Conservation (phyloP, 192 early-diverging fungal genomes). For the Coemansia sp. region DNA sequence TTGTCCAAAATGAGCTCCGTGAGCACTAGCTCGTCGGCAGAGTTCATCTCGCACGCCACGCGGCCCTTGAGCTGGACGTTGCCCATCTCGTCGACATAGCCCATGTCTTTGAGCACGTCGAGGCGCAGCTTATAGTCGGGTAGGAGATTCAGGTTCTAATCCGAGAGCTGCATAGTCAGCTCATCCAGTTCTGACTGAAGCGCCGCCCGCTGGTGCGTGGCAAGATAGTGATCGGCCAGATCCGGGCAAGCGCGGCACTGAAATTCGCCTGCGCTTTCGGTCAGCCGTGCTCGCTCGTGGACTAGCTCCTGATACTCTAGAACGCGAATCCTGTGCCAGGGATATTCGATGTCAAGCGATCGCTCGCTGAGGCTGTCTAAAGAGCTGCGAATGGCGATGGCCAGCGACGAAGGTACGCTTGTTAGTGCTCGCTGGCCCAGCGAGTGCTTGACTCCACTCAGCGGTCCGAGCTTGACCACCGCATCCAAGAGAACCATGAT, state of each 20-base stretch:
- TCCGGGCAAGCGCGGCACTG: constrained; percentile 48
- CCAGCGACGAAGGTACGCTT: constrained; percentile 41
- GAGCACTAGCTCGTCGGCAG: constrained; percentile 89
- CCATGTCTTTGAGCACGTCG: constrained; percentile 76
- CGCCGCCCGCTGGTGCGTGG: constrained; percentile 57
- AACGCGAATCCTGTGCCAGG: constrained; percentile 83
- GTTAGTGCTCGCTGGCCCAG: constrained; percentile 8
- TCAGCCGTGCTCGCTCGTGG: constrained; percentile 58
- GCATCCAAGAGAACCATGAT: constrained; percentile 23
- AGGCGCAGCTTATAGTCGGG: constrained; percentile 91
- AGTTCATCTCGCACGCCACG: constrained; percentile 97
- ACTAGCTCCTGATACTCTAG: constrained; percentile 81
- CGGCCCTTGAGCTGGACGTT: constrained; percentile 94
- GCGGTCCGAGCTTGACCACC: constrained; percentile 18
- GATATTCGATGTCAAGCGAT: constrained; percentile 59
- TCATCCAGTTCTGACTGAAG: constrained; percentile 71
- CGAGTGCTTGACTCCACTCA: constrained; percentile 9
- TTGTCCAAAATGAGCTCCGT: constrained; percentile 96
- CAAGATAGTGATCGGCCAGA: constrained; percentile 52
- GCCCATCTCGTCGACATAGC: constrained; percentile 78
- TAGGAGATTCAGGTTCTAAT: constrained; percentile 88
- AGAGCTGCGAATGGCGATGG: constrained; percentile 26
- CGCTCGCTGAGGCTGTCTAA: constrained; percentile 36
- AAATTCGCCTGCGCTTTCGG: constrained; percentile 32
- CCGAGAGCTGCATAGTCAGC: constrained; percentile 75